Evolutionary conservation across 148 eudicot genomes (phyloP).

Genomic region (Chenopodium berlandieri): DNA sequence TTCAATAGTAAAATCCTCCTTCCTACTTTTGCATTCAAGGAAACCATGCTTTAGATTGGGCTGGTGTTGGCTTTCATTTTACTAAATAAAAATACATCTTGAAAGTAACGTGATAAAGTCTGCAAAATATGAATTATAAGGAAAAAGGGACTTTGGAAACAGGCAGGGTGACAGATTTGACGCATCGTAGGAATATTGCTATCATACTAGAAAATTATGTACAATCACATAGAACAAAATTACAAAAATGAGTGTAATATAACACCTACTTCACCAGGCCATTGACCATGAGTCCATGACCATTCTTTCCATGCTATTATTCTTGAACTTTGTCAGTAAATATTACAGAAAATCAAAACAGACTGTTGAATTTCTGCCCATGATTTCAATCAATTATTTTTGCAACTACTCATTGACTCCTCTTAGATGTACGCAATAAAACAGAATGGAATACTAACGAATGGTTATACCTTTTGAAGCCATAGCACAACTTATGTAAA

Average conservation of each 20-base stretch:
- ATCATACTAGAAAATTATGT: not conserved
- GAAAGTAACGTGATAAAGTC: not conserved
- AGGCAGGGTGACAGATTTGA: not conserved
- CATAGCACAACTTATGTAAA: not conserved
- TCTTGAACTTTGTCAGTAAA: not conserved
- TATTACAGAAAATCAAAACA: no score
- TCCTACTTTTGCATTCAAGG: not conserved
- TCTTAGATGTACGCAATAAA: not conserved
- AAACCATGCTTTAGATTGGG: not conserved
- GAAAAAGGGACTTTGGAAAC: not conserved
- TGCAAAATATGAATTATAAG: not conserved
- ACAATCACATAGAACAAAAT: not conserved
- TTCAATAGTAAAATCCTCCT: not conserved
- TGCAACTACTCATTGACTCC: not conserved
- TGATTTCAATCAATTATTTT: no score
- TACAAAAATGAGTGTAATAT: not conserved
- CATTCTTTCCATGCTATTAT: not conserved
- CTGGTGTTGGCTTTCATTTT: no score
- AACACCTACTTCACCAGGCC: not conserved
- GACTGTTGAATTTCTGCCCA: not conserved
- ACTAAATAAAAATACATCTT: no score
- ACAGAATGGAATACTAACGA: not conserved
- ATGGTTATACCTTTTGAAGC: not conserved
- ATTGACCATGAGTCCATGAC: not conserved
- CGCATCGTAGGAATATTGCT: no score